Evolutionary conservation across 2,329 filamentous ascomycete species (phyloP).

Genomic region (Mollisia scopiformis): DNA sequence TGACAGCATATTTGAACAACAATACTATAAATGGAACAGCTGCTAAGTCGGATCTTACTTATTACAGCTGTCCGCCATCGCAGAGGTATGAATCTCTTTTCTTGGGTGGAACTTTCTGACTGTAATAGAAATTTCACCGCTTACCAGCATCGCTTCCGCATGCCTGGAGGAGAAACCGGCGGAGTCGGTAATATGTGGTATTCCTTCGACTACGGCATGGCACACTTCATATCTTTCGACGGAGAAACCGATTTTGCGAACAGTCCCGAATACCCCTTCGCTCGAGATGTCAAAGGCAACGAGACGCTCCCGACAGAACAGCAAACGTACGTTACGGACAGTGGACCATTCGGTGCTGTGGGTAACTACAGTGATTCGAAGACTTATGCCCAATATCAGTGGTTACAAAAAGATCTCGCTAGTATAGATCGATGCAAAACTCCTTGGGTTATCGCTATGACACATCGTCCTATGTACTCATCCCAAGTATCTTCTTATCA

Average conservation of each 20-base stretch:
- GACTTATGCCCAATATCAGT: slow-evolving; percentile 50
- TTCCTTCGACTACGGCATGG: slow-evolving; percentile 57
- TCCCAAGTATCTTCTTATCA: slow-evolving; percentile 49
- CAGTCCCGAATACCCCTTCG: slow-evolving; percentile 49
- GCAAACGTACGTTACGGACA: slow-evolving; percentile 50
- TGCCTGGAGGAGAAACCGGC: slow-evolving; percentile 50
- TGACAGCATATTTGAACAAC: slow-evolving; percentile 48
- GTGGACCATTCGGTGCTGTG: slow-evolving; percentile 51
- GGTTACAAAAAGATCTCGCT: slow-evolving; percentile 41
- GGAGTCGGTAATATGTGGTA: slow-evolving; percentile 58
- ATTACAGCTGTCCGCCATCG: slow-evolving; percentile 55
- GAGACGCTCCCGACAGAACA: slow-evolving; percentile 45
- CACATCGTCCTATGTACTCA: slow-evolving; percentile 46
- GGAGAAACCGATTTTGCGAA: slow-evolving; percentile 53
- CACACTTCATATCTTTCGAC: slow-evolving; percentile 52
- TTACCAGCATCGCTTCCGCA: slow-evolving; percentile 51
- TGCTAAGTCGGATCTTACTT: slow-evolving; percentile 42
- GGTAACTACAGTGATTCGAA: slow-evolving; percentile 42
- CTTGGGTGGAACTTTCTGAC: not conserved
- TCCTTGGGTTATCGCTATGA: slow-evolving; percentile 34
- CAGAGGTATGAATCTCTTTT: slow-evolving; percentile 43
- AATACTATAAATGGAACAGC: slow-evolving; percentile 46
- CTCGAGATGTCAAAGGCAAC: slow-evolving; percentile 44
- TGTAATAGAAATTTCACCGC: slow-evolving; percentile 24
- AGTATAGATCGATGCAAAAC: slow-evolving; percentile 32